phyloP scores from a whole-genome alignment of 495 filamentous ascomycete genomes.

The Cladorrhinum samala region DNA sequence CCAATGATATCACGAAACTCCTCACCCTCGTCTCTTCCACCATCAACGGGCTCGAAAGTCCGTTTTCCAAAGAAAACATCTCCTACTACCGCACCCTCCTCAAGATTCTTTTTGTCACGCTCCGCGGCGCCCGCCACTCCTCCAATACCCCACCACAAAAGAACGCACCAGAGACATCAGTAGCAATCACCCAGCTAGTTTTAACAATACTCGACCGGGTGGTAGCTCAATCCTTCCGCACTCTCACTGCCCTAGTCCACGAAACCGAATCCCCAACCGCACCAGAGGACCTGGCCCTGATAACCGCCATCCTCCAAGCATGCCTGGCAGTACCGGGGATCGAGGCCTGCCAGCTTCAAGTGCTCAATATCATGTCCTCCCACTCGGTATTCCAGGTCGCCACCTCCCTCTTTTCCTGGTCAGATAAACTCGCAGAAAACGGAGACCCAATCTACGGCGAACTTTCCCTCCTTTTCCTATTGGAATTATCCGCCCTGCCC shows the following conservation, averaged over 20 bases:
- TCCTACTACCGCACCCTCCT: slow-evolving; percentile 77
- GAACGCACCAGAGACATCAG: slow-evolving; percentile 20
- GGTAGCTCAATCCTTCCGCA: slow-evolving; percentile 75
- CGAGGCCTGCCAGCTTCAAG: slow-evolving; percentile 53
- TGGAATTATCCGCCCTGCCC: slow-evolving; percentile 79
- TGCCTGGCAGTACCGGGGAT: slow-evolving; percentile 67
- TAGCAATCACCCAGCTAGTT: slow-evolving; percentile 46
- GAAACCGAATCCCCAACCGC: slow-evolving; percentile 42
- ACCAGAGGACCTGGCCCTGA: slow-evolving; percentile 71
- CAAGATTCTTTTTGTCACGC: slow-evolving; percentile 74
- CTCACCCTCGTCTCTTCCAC: slow-evolving; percentile 62
- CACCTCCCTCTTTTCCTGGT: slow-evolving; percentile 87
- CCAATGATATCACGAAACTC: slow-evolving; percentile 55
- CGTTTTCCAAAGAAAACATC: slow-evolving; percentile 57
- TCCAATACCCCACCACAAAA: slow-evolving; percentile 13
- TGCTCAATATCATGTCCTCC: slow-evolving; percentile 56
- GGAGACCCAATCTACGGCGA: slow-evolving; percentile 94
- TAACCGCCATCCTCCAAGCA: slow-evolving; percentile 84
- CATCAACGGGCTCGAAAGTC: slow-evolving; percentile 54
- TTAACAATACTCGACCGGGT: slow-evolving; percentile 69
- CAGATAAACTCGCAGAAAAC: slow-evolving; percentile 65
- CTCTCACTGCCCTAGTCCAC: slow-evolving; percentile 69
- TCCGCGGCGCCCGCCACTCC: slow-evolving; percentile 50
- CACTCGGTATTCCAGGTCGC: slow-evolving; percentile 74
- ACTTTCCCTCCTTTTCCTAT: slow-evolving; percentile 75